Evolutionary conservation across 1,139 yeast genomes (phyloP).

Genomic region (Saccharomyces uvarum): DNA sequence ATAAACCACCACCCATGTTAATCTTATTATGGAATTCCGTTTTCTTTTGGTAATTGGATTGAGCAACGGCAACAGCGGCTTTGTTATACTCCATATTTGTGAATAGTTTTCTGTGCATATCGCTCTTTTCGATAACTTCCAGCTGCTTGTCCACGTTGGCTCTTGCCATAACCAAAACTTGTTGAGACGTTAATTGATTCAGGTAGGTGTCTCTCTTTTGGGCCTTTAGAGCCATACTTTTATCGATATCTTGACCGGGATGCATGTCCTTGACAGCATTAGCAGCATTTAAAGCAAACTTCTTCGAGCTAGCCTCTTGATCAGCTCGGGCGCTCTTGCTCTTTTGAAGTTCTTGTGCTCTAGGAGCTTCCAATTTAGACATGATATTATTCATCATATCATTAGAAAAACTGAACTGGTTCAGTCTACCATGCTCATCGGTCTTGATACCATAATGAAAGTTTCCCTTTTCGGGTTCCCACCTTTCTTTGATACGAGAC

Average conservation of each 20-base stretch:
- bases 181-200: slow-evolving; percentile 33
- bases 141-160: slow-evolving; percentile 50
- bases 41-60: slow-evolving; percentile 35
- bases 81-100: slow-evolving; percentile 35
- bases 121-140: slow-evolving; percentile 35
- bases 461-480: slow-evolving; percentile 22
- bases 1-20: slow-evolving; percentile 83
- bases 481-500: slow-evolving; percentile 21
- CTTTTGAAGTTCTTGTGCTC: neutral
- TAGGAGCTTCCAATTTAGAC: slow-evolving; percentile 13
- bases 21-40: slow-evolving; percentile 32
- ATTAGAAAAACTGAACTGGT: slow-evolving; percentile 7
- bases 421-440: slow-evolving; percentile 6
- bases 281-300: slow-evolving; percentile 42
- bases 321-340: slow-evolving; percentile 5
- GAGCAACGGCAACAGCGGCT: slow-evolving; percentile 58
- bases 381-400: slow-evolving; percentile 14
- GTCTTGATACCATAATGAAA: slow-evolving; percentile 21
- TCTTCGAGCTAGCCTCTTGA: neutral
- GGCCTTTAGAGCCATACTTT: slow-evolving; percentile 14
- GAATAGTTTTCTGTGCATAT: slow-evolving; percentile 33
- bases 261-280: slow-evolving; percentile 38
- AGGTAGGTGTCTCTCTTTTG: slow-evolving; percentile 18
- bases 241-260: slow-evolving; percentile 13
- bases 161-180: slow-evolving; percentile 55